Evolutionary conservation across 768 basidiomycete species (phyloP), one percentile per base, ranked within the genome.

Genomic region (Leccinum fibrillosum): DNA sequence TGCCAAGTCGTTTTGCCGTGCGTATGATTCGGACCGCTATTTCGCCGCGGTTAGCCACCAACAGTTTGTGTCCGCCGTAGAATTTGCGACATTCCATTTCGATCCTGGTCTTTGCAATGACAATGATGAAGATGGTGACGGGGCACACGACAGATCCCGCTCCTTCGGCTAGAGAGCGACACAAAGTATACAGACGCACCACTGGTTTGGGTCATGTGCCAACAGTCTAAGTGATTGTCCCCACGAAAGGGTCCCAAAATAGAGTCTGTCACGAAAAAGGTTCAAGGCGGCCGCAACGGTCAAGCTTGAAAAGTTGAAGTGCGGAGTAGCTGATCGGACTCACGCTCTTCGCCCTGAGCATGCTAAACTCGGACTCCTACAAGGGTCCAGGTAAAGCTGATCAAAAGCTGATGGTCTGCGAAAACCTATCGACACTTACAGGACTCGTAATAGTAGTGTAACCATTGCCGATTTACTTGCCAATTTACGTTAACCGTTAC

Each of bases 31-130:
- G 82, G 13, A 84, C 75, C 9, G 86, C 86, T 53, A 89, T 89
- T 69, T 90, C 88, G 44, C 87, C 88, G 25, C 87, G 82, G 68
- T 90, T 89, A 19, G 85, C 86, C 58, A 90, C 74, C 59, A 89
- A 78, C 0, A 88, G 74, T 60, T 80, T 85, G 61, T 83, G 79
- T n/a, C 59, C 51, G 3, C 62, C 54, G 34, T 69, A 69, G 17
- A 61, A 37, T 34, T 50, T 12, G 42, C 58, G 62, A 49, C 55
- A 60, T 3, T 51, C 30, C 69, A 63, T 63, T 8, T 51, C 48
- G 44, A 47, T 25, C 25, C 19, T 17, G 7, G 44, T 49, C 26
- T 25, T 26, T n/a, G 26, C 30, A 7, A 35, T 39, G 56, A 17
- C n/a, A 15, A 13, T 44, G 42, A 12, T 44, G 42, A 44, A 21